phyloP scores from a whole-genome alignment of 441 rosid genomes.

The Viola pubescens region DNA sequence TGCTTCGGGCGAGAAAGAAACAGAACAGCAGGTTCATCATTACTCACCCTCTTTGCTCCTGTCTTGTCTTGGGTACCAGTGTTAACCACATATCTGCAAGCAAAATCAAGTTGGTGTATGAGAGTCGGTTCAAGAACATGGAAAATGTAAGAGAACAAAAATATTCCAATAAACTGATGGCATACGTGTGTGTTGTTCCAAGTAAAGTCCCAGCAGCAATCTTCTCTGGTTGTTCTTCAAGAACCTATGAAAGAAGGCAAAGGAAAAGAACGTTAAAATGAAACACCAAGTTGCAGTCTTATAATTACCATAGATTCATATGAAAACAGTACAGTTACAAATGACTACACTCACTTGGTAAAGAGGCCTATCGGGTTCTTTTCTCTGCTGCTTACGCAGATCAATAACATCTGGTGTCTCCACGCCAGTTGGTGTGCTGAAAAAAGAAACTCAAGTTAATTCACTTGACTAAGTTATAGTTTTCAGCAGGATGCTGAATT shows the following conservation, averaged over 20 bases:
- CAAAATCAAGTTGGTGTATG: slow-evolving; percentile 2
- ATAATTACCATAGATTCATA: background rate
- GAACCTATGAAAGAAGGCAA: slow-evolving; percentile 40
- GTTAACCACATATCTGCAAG: slow-evolving; percentile 55
- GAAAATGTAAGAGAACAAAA: background rate
- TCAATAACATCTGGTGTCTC: slow-evolving; percentile 98
- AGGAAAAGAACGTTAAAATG: background rate
- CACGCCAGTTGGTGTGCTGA: slow-evolving; percentile 96
- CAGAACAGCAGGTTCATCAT: background rate
- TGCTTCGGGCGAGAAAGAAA: background rate
- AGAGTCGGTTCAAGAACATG: background rate
- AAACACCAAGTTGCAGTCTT: background rate
- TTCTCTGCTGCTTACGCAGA: slow-evolving; percentile 96
- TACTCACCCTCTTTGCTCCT: slow-evolving; percentile 83
- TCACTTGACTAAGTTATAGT: slow-evolving; percentile 1
- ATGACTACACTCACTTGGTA: slow-evolving; percentile 57
- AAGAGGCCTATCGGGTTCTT: slow-evolving; percentile 91
- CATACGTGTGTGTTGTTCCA: slow-evolving; percentile 90
- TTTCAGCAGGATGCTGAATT: background rate
- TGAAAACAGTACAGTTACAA: background rate
- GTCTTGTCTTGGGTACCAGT: slow-evolving; percentile 83
- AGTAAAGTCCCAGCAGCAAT: slow-evolving; percentile 86
- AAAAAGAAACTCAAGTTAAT: slow-evolving; percentile 5
- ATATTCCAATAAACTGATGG: background rate
- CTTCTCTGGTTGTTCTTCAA: slow-evolving; percentile 81